Evolutionary conservation across 108 stramenopile species (phyloP), one percentile per base, ranked within the genome.

Genomic region (Nitzschia inconspicua): DNA sequence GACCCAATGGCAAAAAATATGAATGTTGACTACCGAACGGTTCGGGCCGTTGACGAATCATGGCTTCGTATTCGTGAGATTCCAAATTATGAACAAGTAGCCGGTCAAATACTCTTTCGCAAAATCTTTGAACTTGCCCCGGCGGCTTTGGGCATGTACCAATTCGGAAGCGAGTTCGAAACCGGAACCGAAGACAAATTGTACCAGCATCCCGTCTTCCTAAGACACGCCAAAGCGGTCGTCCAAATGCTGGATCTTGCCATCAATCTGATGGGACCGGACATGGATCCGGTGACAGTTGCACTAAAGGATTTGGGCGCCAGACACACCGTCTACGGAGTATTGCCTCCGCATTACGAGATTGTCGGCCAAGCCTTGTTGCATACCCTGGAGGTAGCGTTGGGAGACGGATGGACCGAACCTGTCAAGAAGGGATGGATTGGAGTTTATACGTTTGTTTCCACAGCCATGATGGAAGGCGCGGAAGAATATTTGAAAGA

Each of bases 101-200:
- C 75, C 6, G 75, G 75, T 20, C 56, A 68, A 35, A 43, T 76
- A 5, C 48, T 76, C 5, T 76, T 69, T 47, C 53, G 67, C 59
- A 67, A 44, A 29, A 66, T 74, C 34, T 74, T 74, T 35, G 59
- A 66, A 31, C 11, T 74, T 41, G 73, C 54, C 4, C 73, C 73
- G 10, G 48, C n/a, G 4, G 60, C 58, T 8, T 8, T 26, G 3
- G n/a, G 30, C 14, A 48, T 66, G 53, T 74, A 60, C 44, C 18
- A 35, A 10, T 69, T 63, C 40, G 47, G 48, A 13, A 20, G 39
- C 7, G 36, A 40, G 9, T 43, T 35, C 26, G n/a, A n/a, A n/a
- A 47, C 25, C 8, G 68, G 60, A 5, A 14, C 42, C 7, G 75
- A 64, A 35, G 75, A 65, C 13, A 63, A 53, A 5, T 3, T 76